Conservation (phyloP, 371 early-diverging fungal species). For the Dinochytrium kinnereticum region DNA sequence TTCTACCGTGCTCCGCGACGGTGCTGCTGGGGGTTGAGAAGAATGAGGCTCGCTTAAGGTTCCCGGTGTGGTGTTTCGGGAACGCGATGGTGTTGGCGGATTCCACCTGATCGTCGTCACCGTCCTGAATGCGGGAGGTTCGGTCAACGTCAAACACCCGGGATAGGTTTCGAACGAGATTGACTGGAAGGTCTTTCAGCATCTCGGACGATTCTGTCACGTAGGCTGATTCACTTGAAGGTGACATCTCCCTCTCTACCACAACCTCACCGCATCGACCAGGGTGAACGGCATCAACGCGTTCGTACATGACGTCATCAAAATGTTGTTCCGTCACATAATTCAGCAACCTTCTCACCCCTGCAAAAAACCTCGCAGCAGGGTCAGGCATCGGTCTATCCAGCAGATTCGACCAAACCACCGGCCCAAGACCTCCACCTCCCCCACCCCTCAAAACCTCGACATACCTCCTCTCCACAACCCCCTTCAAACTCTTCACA, state of each 20-base stretch:
- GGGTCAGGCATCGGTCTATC: background rate
- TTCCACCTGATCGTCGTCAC: background rate
- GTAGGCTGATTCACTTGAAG: background rate
- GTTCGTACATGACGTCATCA: conserved; percentile 7
- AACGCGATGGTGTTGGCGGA: background rate
- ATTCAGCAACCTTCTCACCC: background rate
- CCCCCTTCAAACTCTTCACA: background rate
- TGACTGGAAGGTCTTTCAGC: background rate
- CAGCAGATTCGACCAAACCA: background rate
- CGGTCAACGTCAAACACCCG: background rate
- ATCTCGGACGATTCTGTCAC: background rate
- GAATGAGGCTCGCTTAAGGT: background rate
- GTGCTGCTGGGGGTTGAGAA: background rate
- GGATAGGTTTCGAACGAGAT: background rate
- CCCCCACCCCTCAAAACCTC: background rate
- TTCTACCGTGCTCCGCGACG: background rate
- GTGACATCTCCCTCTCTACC: background rate
- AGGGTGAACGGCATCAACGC: background rate
- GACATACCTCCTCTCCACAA: background rate
- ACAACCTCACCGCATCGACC: background rate
- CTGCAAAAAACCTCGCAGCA: background rate
- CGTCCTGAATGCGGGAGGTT: background rate
- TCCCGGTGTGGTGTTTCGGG: background rate
- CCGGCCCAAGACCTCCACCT: background rate
- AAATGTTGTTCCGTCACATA: background rate